Conservation (phyloP, 1,284 basidiomycete species). For the Cryptococcus sp. region DNA sequence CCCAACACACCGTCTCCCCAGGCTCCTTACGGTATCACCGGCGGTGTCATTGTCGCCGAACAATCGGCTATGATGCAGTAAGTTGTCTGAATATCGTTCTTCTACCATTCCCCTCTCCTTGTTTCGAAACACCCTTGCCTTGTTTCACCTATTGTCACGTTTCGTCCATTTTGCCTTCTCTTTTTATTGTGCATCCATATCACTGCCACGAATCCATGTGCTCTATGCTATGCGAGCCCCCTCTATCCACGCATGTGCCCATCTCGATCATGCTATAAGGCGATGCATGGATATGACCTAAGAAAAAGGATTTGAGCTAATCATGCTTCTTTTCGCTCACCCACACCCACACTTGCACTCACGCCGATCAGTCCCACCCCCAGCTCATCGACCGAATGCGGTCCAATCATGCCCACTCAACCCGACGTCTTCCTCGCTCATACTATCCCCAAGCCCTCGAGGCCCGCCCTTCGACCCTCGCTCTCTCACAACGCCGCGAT, state of each 20-base stretch:
- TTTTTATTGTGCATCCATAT: neutral
- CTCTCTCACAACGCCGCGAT: constrained; percentile 22
- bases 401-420: constrained; percentile 6
- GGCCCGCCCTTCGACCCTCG: constrained; percentile 22
- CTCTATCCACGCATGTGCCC: neutral
- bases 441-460: constrained; percentile 63
- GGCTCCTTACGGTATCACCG: constrained; percentile 29
- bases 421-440: constrained; percentile 25
- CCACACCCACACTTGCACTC: neutral
- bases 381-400: constrained; percentile 6
- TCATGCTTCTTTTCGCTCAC: constrained; percentile 6
- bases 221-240: neutral
- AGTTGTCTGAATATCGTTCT: constrained; percentile 12
- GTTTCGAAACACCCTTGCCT: constrained; percentile 1
- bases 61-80: constrained; percentile 24
- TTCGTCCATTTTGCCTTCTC: neutral
- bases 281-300: neutral
- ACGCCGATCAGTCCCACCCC: constrained; percentile 5
- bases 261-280: neutral
- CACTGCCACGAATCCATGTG: neutral
- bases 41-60: constrained; percentile 23
- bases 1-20: constrained; percentile 35
- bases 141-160: neutral
- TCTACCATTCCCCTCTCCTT: constrained; percentile 1
- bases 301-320: constrained; percentile 5